Evolutionary conservation across 805 yeast species (phyloP), one percentile per base, ranked within the genome.

Genomic region (Zygosaccharomyces gambellarensis): DNA sequence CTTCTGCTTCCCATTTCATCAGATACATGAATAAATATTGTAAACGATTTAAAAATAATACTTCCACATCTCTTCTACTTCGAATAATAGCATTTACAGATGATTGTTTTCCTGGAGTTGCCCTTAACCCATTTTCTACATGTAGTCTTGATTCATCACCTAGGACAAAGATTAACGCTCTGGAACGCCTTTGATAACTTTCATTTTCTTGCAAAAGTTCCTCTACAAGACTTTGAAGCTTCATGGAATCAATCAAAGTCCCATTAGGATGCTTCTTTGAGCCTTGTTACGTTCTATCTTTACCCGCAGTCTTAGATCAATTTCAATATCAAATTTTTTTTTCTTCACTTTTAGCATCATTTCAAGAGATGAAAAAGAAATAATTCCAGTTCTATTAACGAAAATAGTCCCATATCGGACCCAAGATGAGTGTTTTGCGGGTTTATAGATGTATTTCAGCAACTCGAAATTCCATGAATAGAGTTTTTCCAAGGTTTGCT

Each of bases 1-100:
- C 32, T 10, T 54, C 64, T 2, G 57, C 61, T 46, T 65, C 67
- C 11, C 65, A 50, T 45, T 63, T 60, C 55, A 64, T 66, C 49
- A 67, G 43, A 48, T 62, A 67, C 67, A 67, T 67, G 40, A 59
- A 65, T 21, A 67, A 46, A 43, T 65, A 65, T 50, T 65, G 68
- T 17, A 63, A 45, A 23, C 59, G 60, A 42, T 59, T 63, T 30
- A 67, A 45, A 50, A 66, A 67, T 2, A 67, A 45, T 8, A 67
- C 50, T 21, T 62, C 52, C 5, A 64, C 51, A 28, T 57, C 52
- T 5, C 52, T 27, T 28, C 59, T 39, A 23, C 57, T 50, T 19
- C 38, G 47, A 7, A 43, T 43, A 7, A 56, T 45, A 0, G 57
- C 57, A 7, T 46, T 43, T 4, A 63, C 47, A 4, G 62, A 58